Percentiles rank a stretch among this genome's conserved stretches.
Conservation (phyloP, 257 asterid species). For the Solanum microdontum region DNA sequence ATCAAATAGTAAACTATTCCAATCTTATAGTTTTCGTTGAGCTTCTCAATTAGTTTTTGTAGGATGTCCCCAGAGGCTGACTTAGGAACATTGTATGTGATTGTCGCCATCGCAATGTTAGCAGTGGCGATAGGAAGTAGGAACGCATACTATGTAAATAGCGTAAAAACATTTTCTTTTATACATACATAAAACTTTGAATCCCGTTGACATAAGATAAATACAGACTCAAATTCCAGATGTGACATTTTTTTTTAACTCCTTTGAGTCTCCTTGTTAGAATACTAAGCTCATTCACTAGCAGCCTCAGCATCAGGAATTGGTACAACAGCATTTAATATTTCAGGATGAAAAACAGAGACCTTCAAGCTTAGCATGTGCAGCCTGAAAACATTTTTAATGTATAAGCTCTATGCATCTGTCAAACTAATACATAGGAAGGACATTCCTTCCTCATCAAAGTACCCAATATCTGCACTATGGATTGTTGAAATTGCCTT, state of each 20-base stretch:
- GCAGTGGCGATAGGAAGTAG: neutral
- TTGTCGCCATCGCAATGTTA: conserved; percentile 44
- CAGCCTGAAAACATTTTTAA: conserved; percentile 87
- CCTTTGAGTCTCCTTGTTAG: neutral
- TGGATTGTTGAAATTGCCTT: conserved; percentile 60
- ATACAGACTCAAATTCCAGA: neutral
- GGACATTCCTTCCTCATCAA: conserved; percentile 67
- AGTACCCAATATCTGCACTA: conserved; percentile 72
- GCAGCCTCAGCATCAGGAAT: conserved; percentile 58
- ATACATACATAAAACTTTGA: neutral
- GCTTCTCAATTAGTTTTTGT: conserved; percentile 49
- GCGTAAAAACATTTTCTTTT: neutral
- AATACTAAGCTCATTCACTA: neutral
- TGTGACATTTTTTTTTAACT: neutral
- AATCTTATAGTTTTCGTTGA: conserved; percentile 34
- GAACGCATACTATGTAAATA: neutral
- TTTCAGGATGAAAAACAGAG: conserved; percentile 75
- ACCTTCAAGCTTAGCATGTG: conserved; percentile 96
- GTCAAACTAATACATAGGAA: conserved; percentile 66
- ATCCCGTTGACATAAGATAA: neutral
- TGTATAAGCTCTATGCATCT: conserved; percentile 80
- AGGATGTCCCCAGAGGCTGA: neutral
- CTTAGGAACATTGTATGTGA: conserved; percentile 57
- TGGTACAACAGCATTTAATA: conserved; percentile 83
- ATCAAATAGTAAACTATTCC: neutral